These are phyloP conservation scores for Hemileccinum rubropunctum DNA, from an alignment of 768 basidiomycete genomes.

Conservation along the genomic window DNA sequence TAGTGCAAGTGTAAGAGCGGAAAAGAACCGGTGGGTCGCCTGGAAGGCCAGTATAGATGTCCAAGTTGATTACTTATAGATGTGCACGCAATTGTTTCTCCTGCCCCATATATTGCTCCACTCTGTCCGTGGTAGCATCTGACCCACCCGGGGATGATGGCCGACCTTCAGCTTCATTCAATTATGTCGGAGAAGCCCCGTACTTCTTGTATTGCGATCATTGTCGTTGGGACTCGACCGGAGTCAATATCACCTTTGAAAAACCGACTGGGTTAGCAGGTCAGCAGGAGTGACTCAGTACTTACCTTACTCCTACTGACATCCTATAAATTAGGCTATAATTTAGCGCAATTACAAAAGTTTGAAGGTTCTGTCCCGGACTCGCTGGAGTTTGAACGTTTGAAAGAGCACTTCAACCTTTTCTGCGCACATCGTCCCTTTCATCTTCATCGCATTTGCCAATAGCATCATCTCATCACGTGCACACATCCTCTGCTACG, in stretches of 20 bases:
- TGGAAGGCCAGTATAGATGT: background rate
- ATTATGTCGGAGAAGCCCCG: conserved; percentile 75
- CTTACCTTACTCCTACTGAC: conserved; percentile 1
- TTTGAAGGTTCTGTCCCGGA: conserved; percentile 84
- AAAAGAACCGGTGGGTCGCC: conserved; percentile 81
- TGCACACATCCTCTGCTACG: conserved; percentile 79
- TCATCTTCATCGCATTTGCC: conserved; percentile 61
- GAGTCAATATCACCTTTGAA: conserved; percentile 90
- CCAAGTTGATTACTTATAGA: conserved; percentile 41
- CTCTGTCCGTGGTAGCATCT: conserved; percentile 86
- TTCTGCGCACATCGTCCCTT: conserved; percentile 79
- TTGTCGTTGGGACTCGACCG: conserved; percentile 93
- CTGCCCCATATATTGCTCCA: conserved; percentile 91
- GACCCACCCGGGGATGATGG: conserved; percentile 68
- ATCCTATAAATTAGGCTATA: no score
- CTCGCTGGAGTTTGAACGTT: conserved; percentile 83
- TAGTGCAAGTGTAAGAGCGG: conserved; percentile 94
- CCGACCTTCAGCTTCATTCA: conserved; percentile 51
- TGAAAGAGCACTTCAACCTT: conserved; percentile 97
- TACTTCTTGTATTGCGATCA: conserved; percentile 90
- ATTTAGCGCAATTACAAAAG: conserved; percentile 84
- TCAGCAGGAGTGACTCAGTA: conserved; percentile 38
- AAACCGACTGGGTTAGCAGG: conserved; percentile 95
- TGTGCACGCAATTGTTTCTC: conserved; percentile 98
- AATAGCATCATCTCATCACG: conserved; percentile 58